Base-by-base conservation (phyloP, 176 grass and related monocot genomes). In the Rhipidocladum racemiflorum region DNA sequence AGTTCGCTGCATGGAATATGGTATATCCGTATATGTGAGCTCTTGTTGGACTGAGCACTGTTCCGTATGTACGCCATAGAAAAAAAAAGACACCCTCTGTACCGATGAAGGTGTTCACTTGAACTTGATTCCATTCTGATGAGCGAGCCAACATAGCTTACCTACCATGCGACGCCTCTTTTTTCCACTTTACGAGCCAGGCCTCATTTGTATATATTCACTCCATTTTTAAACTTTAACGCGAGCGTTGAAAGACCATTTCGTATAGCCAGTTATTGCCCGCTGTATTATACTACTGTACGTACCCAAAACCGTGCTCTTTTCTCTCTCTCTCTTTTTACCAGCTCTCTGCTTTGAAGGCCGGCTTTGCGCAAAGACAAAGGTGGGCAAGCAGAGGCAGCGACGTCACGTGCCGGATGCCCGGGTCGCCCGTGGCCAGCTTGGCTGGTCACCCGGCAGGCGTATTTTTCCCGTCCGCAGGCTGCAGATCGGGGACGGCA, bases 281-380 rank as follows among this genome's bases (percentile, higher is more conserved):
- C 38, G 45, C 72, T 48, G 44, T 70, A 9, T 56, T 38, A 75
- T 38, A 29, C 18, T 32, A 21, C 21, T 9, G n/a, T n/a, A 15
- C 27, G 18, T 65, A 65, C 74, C 28, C 65, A 72, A 36, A 59
- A 13, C 74, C 74, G 46, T 59, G 74, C 34, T 53, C 28, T 21
- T 35, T 15, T 48, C 46, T 48, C 16, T 50, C 45, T 21, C 38
- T 30, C 9, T 30, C 25, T 10, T 13, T 34, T 51, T 2, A 6
- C 5, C 10, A 7, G 35, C 10, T 9, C 36, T 7, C 5, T 6
- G 64, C 70, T 81, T 87, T 87, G 63, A 53, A 4, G 49, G 14
- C 42, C 28, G 29, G 74, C 74, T 85, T 79, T 78, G 85, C 79
- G 53, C 85, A 87, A 82, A 87, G 72, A 68, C 44, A 64, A 70